A percentile compares a stretch with the other conserved stretches of the same genome.
Conservation (phyloP, 148 eudicot species). For the Silene uniflora region DNA sequence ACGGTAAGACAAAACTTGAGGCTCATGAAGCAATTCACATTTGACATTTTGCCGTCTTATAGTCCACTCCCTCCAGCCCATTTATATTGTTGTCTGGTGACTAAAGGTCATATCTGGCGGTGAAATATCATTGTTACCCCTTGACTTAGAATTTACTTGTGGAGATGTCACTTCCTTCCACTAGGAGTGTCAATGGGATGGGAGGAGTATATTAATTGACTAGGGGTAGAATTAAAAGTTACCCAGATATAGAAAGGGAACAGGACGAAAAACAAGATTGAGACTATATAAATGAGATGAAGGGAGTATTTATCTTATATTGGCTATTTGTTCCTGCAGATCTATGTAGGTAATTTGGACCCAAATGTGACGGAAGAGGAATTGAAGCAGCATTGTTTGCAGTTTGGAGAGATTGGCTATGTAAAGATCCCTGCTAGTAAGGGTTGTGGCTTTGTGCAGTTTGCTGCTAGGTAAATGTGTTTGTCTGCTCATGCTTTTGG, state of each 20-base stretch:
- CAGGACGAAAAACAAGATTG: no score
- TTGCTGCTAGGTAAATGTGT: slow-evolving; percentile 59
- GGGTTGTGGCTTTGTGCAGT: slow-evolving; percentile 98
- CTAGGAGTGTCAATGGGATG: no score
- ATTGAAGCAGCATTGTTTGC: slow-evolving; percentile 73
- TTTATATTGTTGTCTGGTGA: no score
- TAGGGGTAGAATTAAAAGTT: no score
- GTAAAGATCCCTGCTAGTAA: slow-evolving; percentile 75
- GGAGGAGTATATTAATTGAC: no score
- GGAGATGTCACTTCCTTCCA: no score
- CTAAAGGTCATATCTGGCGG: no score
- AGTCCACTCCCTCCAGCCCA: no score
- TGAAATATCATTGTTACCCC: no score
- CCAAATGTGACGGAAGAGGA: slow-evolving; percentile 83
- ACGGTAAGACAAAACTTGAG: slow-evolving; percentile 50
- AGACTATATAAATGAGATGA: no score
- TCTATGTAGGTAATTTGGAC: slow-evolving; percentile 83
- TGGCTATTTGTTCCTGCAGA: slow-evolving; percentile 38
- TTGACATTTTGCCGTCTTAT: not conserved
- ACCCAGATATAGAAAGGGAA: no score
- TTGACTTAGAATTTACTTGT: no score
- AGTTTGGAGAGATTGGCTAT: slow-evolving; percentile 81
- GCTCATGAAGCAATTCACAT: not conserved
- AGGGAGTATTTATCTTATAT: not conserved
- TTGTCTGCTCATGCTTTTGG: not conserved